Conservation (phyloP, 2,329 filamentous ascomycete genomes). For the Graphium sp. region DNA sequence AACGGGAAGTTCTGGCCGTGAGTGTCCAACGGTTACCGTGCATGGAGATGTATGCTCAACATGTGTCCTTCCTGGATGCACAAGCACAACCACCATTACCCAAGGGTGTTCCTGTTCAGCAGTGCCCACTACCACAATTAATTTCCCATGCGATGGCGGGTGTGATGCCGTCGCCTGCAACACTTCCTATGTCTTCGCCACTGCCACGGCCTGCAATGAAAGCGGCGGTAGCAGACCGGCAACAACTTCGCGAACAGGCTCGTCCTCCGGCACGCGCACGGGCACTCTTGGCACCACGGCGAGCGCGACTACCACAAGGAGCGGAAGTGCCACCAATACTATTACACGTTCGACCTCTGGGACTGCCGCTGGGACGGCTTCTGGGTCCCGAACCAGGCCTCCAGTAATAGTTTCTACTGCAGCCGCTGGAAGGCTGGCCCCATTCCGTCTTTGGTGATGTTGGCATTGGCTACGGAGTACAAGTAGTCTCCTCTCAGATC, state of each 20-base stretch:
- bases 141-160: conserved; percentile 4
- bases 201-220: conserved; percentile 1
- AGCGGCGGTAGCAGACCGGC: not conserved
- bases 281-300: too few species aligned
- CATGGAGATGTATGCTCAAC: conserved; percentile 15
- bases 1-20: too few species aligned
- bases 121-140: conserved; percentile 3
- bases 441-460: too few species aligned
- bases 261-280: too few species aligned
- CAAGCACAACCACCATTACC: conserved; percentile 12
- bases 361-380: too few species aligned
- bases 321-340: not conserved
- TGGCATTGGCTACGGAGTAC: too few species aligned
- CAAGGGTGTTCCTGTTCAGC: conserved; percentile 2
- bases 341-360: too few species aligned
- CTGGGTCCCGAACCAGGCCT: too few species aligned
- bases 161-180: conserved; percentile 2
- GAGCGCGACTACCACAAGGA: not conserved
- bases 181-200: not conserved
- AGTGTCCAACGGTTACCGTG: conserved; percentile 17
- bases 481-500: too few species aligned
- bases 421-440: too few species aligned
- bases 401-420: too few species aligned
- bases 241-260: not conserved
- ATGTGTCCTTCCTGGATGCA: conserved; percentile 14